These are phyloP conservation scores for Fusarium sp. DNA, from an alignment of 2,329 filamentous ascomycete genomes.

Conservation along the genomic window DNA sequence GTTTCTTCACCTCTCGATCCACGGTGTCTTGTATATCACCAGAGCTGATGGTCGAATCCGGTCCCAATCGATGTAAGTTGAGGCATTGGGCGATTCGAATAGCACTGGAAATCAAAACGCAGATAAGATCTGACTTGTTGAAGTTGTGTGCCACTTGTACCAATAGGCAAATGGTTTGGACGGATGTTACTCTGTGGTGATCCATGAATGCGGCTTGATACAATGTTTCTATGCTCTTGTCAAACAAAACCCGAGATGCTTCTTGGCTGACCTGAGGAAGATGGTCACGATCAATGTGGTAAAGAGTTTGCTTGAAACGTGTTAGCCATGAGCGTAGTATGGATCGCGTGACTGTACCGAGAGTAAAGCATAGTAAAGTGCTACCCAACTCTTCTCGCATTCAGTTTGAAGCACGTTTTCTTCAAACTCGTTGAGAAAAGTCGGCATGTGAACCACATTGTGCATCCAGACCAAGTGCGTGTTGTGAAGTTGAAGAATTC, in stretches of 20 bases:
- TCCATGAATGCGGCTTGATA: conserved; percentile 3
- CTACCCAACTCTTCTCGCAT: conserved; percentile 1
- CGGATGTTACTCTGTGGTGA: not conserved
- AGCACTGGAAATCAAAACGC: not conserved
- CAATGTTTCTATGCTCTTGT: not conserved
- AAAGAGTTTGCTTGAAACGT: not conserved
- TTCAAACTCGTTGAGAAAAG: not conserved
- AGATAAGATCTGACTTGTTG: not conserved
- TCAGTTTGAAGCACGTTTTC: not conserved
- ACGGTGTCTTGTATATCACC: rapidly evolving
- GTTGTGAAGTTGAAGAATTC: not conserved
- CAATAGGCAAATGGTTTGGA: not conserved
- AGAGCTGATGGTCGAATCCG: rapidly evolving
- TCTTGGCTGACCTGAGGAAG: not conserved
- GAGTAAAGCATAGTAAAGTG: not conserved
- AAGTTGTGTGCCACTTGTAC: conserved; percentile 3
- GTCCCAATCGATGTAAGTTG: not conserved
- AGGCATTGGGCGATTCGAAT: conserved; percentile 1
- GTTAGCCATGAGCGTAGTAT: not conserved
- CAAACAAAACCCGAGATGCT: not conserved
- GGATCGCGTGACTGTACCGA: not conserved
- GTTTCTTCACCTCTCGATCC: not conserved
- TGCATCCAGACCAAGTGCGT: conserved; percentile 6
- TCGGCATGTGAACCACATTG: not conserved
- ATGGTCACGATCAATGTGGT: not conserved